phyloP scores from a whole-genome alignment of 495 filamentous ascomycete species.

The Penicillium goetzii region DNA sequence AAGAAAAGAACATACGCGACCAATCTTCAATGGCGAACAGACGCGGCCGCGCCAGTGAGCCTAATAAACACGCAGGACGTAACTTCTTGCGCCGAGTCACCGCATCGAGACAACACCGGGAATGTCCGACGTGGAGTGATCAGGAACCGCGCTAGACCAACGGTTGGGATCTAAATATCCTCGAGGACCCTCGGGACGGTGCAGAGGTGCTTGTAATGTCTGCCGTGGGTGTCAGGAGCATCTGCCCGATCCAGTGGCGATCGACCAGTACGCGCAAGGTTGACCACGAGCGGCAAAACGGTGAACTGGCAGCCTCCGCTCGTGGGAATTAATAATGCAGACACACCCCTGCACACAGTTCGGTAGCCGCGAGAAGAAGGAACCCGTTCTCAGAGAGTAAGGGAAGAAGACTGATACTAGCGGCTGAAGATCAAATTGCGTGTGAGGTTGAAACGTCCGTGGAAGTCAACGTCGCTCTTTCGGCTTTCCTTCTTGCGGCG shows the following conservation, averaged over 20 bases:
- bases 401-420: background rate
- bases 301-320: constrained; percentile 17
- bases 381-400: background rate
- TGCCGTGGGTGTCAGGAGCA: constrained; percentile 21
- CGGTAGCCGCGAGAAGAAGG: background rate
- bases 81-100: constrained; percentile 27
- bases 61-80: constrained; percentile 30
- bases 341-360: background rate
- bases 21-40: constrained; percentile 24
- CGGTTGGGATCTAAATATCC: constrained; percentile 27
- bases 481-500: constrained; percentile 28
- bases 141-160: constrained; percentile 12
- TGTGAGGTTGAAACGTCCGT: background rate
- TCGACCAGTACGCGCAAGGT: constrained; percentile 35
- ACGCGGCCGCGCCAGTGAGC: constrained; percentile 26
- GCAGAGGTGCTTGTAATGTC: constrained; percentile 15
- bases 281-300: constrained; percentile 34
- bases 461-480: constrained; percentile 20
- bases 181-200: constrained; percentile 15
- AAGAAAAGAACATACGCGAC: constrained; percentile 20
- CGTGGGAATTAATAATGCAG: constrained; percentile 1
- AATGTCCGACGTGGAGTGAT: constrained; percentile 22
- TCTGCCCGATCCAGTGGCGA: constrained; percentile 35
- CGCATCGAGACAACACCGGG: constrained; percentile 24
- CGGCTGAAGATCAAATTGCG: background rate